Evolutionary conservation across 139 green algal genomes (phyloP).

Genomic region (Auxenochlorella protothecoides): DNA sequence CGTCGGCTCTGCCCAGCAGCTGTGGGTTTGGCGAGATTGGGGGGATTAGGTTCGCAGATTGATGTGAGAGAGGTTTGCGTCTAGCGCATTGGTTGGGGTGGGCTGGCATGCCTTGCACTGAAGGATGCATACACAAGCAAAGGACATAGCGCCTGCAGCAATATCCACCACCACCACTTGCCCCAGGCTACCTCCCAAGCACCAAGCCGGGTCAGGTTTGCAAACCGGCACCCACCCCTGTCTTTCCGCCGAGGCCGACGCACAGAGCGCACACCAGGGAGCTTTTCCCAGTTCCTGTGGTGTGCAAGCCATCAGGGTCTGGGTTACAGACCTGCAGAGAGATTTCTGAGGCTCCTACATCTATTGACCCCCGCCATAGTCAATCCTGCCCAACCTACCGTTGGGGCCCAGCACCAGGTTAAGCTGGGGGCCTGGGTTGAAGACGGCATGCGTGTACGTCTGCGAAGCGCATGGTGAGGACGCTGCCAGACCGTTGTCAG

Average conservation of each 20-base stretch:
- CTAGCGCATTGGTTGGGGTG: too few relatives aligned
- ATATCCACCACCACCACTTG: neutral
- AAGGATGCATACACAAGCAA: too few relatives aligned
- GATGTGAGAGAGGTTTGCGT: neutral
- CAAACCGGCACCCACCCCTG: slow-evolving; percentile 5
- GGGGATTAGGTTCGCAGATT: neutral
- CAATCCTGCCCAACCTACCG: slow-evolving; percentile 23
- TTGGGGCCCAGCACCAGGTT: slow-evolving; percentile 96
- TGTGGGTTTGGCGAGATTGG: slow-evolving; percentile 17
- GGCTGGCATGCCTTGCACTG: too few relatives aligned
- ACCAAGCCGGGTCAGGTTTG: too few relatives aligned
- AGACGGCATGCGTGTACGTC: slow-evolving; percentile 60
- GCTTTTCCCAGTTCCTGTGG: slow-evolving; percentile 79
- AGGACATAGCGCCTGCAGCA: neutral
- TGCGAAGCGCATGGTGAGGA: slow-evolving; percentile 19
- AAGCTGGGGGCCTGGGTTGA: slow-evolving; percentile 61
- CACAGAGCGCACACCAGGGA: slow-evolving; percentile 86
- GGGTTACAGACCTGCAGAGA: too few relatives aligned
- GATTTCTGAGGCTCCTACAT: too few relatives aligned
- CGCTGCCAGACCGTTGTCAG: too few relatives aligned
- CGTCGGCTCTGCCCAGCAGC: slow-evolving; percentile 69
- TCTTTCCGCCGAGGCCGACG: slow-evolving; percentile 65
- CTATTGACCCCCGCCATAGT: too few relatives aligned
- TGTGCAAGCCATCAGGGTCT: too few relatives aligned
- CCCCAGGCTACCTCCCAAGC: neutral